Conservation (phyloP, 176 grass and related monocot species). For the Oropetium thomaeum region DNA sequence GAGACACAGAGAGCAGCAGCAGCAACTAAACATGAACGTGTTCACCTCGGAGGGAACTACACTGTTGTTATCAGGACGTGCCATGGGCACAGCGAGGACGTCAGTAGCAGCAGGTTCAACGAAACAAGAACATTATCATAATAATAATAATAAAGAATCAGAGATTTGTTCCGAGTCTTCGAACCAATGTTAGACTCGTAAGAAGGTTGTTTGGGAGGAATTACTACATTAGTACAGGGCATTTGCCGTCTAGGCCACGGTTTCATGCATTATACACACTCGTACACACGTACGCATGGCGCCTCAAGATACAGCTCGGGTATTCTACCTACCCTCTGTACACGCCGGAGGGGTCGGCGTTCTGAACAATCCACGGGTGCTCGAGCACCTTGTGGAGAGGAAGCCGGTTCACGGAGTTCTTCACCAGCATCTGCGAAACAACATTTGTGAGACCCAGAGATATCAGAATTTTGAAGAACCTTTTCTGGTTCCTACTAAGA, state of each 20-base stretch:
- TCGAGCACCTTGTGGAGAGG: slow-evolving; percentile 79
- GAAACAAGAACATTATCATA: too few species aligned
- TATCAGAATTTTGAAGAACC: background rate
- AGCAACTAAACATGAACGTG: too few species aligned
- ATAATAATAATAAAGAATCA: background rate
- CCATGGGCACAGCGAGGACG: too few species aligned
- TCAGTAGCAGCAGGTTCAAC: too few species aligned
- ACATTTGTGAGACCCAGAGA: background rate
- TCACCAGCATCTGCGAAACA: slow-evolving; percentile 85
- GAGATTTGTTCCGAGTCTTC: background rate
- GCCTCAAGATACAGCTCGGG: background rate
- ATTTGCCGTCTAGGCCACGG: background rate
- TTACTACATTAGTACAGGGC: slow-evolving; percentile 20
- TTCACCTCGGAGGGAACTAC: too few species aligned
- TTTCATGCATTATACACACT: background rate
- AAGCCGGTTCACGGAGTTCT: slow-evolving; percentile 50
- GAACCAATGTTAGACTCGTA: slow-evolving; percentile 5
- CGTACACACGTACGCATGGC: background rate
- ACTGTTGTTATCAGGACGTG: too few species aligned
- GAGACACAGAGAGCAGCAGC: too few species aligned
- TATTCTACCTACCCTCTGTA: slow-evolving; percentile 53
- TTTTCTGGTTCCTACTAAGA: background rate
- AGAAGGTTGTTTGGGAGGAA: background rate
- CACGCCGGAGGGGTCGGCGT: slow-evolving; percentile 74
- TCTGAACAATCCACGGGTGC: slow-evolving; percentile 94